Evolutionary conservation across 257 asterid species (phyloP).

Genomic region (Plantago ovata): DNA sequence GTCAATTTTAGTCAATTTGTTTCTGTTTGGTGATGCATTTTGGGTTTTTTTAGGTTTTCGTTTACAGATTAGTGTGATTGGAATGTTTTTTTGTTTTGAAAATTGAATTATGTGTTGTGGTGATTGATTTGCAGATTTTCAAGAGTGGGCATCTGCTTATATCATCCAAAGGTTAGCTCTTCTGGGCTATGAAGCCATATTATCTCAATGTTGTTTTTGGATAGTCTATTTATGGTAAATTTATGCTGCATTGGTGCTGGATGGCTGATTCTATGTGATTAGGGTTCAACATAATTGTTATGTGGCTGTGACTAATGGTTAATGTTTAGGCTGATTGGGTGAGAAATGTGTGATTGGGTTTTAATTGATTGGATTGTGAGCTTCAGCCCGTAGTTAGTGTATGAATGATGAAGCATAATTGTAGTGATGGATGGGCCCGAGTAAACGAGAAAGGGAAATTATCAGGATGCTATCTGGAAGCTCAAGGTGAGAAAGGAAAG

Average conservation of each 20-base stretch:
- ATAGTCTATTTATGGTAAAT: too few relatives aligned
- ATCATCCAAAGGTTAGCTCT: conserved; percentile 85
- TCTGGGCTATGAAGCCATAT: conserved; percentile 16
- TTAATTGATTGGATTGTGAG: too few relatives aligned
- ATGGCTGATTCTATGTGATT: conserved; percentile 5
- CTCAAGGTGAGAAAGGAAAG: too few relatives aligned
- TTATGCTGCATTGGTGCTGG: conserved; percentile 12
- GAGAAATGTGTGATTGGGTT: neutral
- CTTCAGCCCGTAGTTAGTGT: too few relatives aligned
- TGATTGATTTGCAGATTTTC: conserved; percentile 70
- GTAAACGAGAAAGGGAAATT: too few relatives aligned
- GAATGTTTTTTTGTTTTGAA: conserved; percentile 17
- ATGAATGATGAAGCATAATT: too few relatives aligned
- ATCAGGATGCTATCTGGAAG: too few relatives aligned
- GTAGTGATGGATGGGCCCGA: too few relatives aligned
- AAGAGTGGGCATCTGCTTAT: conserved; percentile 97
- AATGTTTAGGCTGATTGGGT: neutral
- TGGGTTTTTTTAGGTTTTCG: too few relatives aligned
- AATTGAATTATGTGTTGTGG: conserved; percentile 13
- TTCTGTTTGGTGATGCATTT: conserved; percentile 10
- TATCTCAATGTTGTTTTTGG: too few relatives aligned
- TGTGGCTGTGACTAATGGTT: neutral
- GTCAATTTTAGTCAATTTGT: conserved; percentile 40
- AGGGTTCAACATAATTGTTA: conserved; percentile 4
- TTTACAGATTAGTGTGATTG: conserved; percentile 7